Percentiles rank a stretch among this genome's conserved stretches.
phyloP scores from a whole-genome alignment of 495 filamentous ascomycete species.

The Xylaria grammica region DNA sequence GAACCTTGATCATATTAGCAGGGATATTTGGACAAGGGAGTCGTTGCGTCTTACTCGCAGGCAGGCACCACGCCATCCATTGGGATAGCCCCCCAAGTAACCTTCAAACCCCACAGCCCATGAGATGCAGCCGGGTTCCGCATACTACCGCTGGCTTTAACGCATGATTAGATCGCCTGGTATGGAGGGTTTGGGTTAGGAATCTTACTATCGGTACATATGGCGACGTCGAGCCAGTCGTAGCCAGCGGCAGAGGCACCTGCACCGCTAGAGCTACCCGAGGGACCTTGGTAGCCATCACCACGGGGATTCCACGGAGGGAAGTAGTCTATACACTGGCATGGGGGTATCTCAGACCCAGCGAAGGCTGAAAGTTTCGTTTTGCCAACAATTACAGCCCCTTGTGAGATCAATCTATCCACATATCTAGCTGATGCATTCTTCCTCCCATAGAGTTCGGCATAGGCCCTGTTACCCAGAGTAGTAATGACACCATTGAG shows the following conservation, averaged over 20 bases:
- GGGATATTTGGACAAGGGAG: too few species aligned
- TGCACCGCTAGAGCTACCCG: slow-evolving; percentile 47
- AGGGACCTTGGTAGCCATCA: slow-evolving; percentile 55
- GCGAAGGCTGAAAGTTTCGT: slow-evolving; percentile 6
- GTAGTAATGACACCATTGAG: background rate
- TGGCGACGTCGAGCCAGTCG: slow-evolving; percentile 52
- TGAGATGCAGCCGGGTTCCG: background rate
- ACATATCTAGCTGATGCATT: background rate
- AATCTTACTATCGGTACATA: slow-evolving; percentile 47
- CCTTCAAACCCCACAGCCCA: background rate
- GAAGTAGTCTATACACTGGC: slow-evolving; percentile 37
- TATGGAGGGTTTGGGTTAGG: too few species aligned
- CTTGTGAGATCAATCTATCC: background rate
- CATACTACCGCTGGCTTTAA: background rate
- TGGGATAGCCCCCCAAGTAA: background rate
- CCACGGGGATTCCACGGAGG: slow-evolving; percentile 55
- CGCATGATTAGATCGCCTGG: too few species aligned
- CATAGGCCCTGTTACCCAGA: background rate
- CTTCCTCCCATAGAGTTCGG: background rate
- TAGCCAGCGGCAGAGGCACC: slow-evolving; percentile 51
- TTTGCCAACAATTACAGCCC: slow-evolving; percentile 24
- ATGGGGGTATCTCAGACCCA: background rate
- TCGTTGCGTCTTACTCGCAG: too few species aligned
- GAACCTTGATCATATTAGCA: too few species aligned
- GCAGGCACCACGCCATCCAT: background rate